Evolutionary conservation across 2,329 filamentous ascomycete species (phyloP), one percentile per base, ranked within the genome.

Genomic region (Cercospora brassicicola): DNA sequence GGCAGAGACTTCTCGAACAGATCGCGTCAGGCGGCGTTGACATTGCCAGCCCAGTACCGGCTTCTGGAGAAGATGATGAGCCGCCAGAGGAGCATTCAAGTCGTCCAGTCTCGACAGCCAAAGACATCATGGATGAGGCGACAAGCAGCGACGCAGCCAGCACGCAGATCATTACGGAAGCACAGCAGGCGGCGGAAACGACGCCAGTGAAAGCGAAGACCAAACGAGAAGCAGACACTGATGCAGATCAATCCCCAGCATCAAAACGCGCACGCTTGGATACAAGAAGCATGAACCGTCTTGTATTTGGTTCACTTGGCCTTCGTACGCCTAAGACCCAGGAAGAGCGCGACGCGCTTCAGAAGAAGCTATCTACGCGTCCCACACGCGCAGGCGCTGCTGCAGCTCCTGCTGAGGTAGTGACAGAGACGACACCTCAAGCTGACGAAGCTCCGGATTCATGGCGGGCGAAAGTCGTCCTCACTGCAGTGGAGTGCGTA

Each of bases 401-500:
- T 30, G 36, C 64, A 82, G 82, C 62, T 73, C 75, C 20, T n/a
- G 62, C 65, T 48, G 60, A 59, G 6, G 30, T 20, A 11, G 23
- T 18, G 13, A 28, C 59, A 11, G 57, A 59, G 56, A 31, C 59
- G 36, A 9, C n/a, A 26, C 30, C 66, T 8, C 69, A 76, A 23
- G 75, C 74, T 2, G 62, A 81, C 30, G 81, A 86, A 55, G 84
- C 88, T 55, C 80, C 85, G 0, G 85, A 91, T 31, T 84, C 87
- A 23, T 97, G 94, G 94, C 87, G 87, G 72, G 82, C 87, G 4
- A 92, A 89, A 72, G 89, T 97, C 68, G 85, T 83, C 10, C 88
- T 96, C 69, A 86, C 87, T 26, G 94, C 92, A 23, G 91, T 96
- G 0, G 94, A 98, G 78, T 97, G 94, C 79, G 88, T 89, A 69